phyloP scores from a whole-genome alignment of 2,329 filamentous ascomycete species.

The Stenocarpella maydis region DNA sequence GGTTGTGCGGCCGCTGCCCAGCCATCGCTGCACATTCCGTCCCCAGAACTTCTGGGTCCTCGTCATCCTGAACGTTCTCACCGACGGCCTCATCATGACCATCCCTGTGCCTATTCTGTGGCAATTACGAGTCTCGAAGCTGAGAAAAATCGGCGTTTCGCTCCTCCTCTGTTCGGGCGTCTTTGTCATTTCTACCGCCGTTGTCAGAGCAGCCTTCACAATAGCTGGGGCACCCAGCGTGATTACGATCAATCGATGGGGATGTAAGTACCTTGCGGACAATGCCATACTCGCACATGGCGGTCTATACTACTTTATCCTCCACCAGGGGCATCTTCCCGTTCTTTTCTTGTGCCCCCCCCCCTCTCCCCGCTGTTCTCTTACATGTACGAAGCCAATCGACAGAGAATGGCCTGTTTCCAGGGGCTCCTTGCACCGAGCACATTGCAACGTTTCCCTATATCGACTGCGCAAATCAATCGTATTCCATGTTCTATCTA shows the following conservation, averaged over 20 bases:
- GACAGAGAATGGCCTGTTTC: no score
- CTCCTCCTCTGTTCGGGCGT: conserved; percentile 41
- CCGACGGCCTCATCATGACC: conserved; percentile 40
- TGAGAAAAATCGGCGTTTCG: conserved; percentile 33
- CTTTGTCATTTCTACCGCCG: conserved; percentile 41
- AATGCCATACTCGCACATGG: background rate
- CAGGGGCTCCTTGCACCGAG: no score
- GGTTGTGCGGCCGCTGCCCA: conserved; percentile 39
- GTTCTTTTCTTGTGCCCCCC: no score
- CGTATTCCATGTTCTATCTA: no score
- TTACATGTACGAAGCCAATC: no score
- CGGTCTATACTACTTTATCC: no score
- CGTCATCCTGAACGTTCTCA: conserved; percentile 39
- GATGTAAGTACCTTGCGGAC: background rate
- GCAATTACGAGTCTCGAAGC: conserved; percentile 37
- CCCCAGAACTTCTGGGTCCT: conserved; percentile 32
- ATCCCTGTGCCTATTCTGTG: conserved; percentile 41
- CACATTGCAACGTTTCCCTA: no score
- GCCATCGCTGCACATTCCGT: conserved; percentile 26
- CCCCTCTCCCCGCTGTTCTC: no score
- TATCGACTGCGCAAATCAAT: no score
- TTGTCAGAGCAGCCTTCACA: conserved; percentile 39
- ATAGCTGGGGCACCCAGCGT: conserved; percentile 38
- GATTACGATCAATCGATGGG: conserved; percentile 41
- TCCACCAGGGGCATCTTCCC: no score